Base-by-base conservation (phyloP, 1,284 basidiomycete genomes). In the Sphaerobolus stellatus region DNA sequence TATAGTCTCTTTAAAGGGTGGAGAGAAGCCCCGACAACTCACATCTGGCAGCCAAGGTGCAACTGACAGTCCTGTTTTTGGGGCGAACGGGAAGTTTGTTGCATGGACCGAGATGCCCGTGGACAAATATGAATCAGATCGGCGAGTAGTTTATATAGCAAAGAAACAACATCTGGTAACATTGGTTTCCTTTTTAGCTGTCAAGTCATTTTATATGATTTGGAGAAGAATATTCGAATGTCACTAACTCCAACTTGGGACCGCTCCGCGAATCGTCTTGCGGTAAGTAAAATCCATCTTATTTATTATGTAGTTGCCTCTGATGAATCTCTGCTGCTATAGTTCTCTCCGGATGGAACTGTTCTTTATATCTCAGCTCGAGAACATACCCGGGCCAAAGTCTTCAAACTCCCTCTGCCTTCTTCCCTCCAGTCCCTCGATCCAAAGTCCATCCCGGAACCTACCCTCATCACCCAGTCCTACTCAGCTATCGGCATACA, bases 101-200 rank as follows among this genome's bases (percentile, higher is more conserved):
- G 92, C 89, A 0, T 97, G 94, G 93, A 72, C 91, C 36, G 88
- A 97, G 69, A 80, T 94, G 59, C 84, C 86, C 47, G 68, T 88
- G 65, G 92, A 97, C 64, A 93, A 93, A 1, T 89, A 94, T 64
- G 94, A 97, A 70, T 80, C 86, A 48, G 90, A 90, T 66, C 79
- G 85, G 87, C 83, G 58, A 29, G 68, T 60, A n/a, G 3, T 7
- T 48, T 20, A 5, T 27, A 30, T 34, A 25, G 44, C 28, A 58
- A 5, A 45, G 25, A 22, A 38, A 20, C 31, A 27, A 38, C 3
- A 48, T 41, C 54, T 27, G 49, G 16, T 31, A 57, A 22, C 3
- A 48, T 41, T 54, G 24, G 49, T 18, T 31, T 58, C 18, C 33
- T 8, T 8, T 41, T 4, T 56, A 88, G 87, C 56, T 79, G 80